These are phyloP conservation scores for Nymphaea thermarum DNA, from an alignment of 164 flowering plant genomes.

Conservation along the genomic window DNA sequence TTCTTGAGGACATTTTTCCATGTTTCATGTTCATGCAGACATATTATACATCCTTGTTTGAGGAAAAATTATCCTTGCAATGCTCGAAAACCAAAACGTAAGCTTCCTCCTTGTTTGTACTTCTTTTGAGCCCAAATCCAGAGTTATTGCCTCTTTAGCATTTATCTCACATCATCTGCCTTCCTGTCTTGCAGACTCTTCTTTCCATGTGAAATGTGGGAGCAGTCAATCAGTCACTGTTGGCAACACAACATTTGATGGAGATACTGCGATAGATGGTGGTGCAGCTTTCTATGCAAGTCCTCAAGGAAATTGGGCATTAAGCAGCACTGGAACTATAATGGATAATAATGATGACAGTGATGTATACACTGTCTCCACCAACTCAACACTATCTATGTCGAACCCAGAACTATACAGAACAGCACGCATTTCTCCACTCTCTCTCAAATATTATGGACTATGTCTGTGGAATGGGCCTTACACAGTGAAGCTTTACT, in stretches of 20 bases:
- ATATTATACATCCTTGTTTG: not conserved
- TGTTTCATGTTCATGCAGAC: not conserved
- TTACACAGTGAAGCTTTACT: conserved; percentile 11
- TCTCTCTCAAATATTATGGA: conserved; percentile 13
- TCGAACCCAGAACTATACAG: conserved; percentile 3
- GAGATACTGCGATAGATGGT: conserved; percentile 2
- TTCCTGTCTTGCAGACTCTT: conserved; percentile 7
- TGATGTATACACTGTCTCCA: not conserved
- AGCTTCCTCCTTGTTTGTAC: not conserved
- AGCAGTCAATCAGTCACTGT: conserved; percentile 2
- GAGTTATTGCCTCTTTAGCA: not conserved
- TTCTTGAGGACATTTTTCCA: not conserved
- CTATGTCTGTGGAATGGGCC: conserved; percentile 9
- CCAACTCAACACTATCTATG: conserved; percentile 1
- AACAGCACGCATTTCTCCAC: conserved; percentile 10
- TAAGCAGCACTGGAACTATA: conserved; percentile 11
- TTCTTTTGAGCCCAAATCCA: not conserved
- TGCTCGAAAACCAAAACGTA: not conserved
- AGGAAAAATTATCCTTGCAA: not conserved
- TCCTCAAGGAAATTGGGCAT: conserved; percentile 9
- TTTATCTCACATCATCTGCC: not conserved
- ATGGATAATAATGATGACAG: not conserved
- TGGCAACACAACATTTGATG: conserved; percentile 4
- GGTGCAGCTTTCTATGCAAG: conserved; percentile 1
- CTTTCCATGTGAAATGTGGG: conserved; percentile 11